Conservation (phyloP, 1,139 yeast genomes). For the Blastobotrys arbuscula region DNA sequence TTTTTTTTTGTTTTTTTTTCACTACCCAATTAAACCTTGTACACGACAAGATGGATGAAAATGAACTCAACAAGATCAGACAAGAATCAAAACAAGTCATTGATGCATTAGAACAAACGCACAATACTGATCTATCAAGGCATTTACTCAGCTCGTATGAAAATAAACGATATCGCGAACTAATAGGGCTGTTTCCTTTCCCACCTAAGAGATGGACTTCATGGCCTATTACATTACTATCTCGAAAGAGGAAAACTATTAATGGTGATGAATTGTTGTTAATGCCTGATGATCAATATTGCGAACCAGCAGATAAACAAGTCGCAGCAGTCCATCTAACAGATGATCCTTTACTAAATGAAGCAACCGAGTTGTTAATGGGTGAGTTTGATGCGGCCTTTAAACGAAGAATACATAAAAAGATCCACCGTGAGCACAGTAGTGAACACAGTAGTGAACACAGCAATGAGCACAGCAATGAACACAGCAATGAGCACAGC, state of each 20-base stretch:
- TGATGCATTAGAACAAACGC: constrained; percentile 23
- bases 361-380: constrained; percentile 15
- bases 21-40: background rate
- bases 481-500: too few species aligned
- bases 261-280: background rate
- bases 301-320: background rate
- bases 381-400: constrained; percentile 24
- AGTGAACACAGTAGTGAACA: too few species aligned
- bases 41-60: background rate
- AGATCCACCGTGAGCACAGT: constrained; percentile 15
- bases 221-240: constrained; percentile 12
- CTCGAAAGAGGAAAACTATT: background rate
- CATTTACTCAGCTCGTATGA: constrained; percentile 29
- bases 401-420: constrained; percentile 19
- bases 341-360: background rate
- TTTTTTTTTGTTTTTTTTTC: background rate
- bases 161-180: constrained; percentile 13
- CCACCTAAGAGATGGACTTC: constrained; percentile 8
- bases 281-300: background rate
- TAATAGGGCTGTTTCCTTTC: constrained; percentile 1
- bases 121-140: constrained; percentile 25
- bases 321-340: background rate
- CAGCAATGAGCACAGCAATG: too few species aligned
- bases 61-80: constrained; percentile 1
- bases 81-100: constrained; percentile 18